Conservation (phyloP, 805 yeast species). For the Nakazawaea holstii region DNA sequence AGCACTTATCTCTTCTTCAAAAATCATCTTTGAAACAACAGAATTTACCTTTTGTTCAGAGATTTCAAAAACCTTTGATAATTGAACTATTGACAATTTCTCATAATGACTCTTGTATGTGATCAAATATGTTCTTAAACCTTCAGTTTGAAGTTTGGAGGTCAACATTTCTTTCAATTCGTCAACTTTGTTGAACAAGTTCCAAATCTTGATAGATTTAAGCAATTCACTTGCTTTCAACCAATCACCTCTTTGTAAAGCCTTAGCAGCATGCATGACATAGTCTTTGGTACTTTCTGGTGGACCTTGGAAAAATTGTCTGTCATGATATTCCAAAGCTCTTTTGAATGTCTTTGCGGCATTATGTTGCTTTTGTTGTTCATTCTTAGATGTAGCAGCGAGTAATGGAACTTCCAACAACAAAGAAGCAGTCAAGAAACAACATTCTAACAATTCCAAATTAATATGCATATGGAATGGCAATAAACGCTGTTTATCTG, state of each 20-base stretch:
- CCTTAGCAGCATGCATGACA: constrained; percentile 87
- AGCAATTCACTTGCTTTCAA: constrained; percentile 65
- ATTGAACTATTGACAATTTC: constrained; percentile 62
- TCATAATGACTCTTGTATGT: constrained; percentile 73
- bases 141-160: constrained; percentile 80
- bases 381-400: constrained; percentile 66
- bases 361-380: constrained; percentile 41
- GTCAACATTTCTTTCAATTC: constrained; percentile 65
- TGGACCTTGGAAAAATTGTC: constrained; percentile 94
- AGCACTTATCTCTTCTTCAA: constrained; percentile 72
- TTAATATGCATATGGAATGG: constrained; percentile 99
- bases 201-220: constrained; percentile 80
- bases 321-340: constrained; percentile 85
- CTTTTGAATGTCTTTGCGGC: constrained; percentile 82
- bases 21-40: constrained; percentile 69
- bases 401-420: constrained; percentile 88
- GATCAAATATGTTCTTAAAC: constrained; percentile 88
- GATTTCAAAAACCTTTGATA: constrained; percentile 65
- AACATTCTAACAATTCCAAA: constrained; percentile 90
- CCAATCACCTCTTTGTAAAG: constrained; percentile 91
- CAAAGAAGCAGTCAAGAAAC: constrained; percentile 83
- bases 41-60: constrained; percentile 49
- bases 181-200: constrained; percentile 65
- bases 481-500: constrained; percentile 74
- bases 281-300: constrained; percentile 95